phyloP scores from a whole-genome alignment of 148 eudicot genomes.

The Spergularia marina region DNA sequence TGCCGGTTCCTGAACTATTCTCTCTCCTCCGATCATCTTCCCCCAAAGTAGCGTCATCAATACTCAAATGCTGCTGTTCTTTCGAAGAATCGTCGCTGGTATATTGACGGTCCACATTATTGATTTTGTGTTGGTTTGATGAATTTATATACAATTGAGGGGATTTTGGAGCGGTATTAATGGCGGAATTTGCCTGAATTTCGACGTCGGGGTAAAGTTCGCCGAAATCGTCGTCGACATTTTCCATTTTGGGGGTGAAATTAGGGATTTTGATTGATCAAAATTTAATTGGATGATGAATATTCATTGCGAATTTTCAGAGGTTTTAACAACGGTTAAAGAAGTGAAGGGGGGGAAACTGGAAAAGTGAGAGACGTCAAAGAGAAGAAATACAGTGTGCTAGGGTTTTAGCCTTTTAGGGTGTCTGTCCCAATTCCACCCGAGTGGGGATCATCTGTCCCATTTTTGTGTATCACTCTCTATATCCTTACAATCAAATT shows the following conservation, averaged over 20 bases:
- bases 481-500: no score
- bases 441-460: no score
- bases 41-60: neutral
- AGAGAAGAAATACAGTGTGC: no score
- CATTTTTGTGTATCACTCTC: no score
- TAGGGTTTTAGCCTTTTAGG: no score
- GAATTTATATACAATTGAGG: neutral
- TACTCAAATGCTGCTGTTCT: neutral
- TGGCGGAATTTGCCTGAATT: conserved; percentile 8
- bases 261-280: neutral
- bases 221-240: conserved; percentile 28
- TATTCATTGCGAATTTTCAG: no score
- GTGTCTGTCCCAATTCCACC: no score
- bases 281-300: no score
- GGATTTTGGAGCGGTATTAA: neutral
- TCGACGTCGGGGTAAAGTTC: conserved; percentile 30
- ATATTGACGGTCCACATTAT: neutral
- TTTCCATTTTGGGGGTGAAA: conserved; percentile 10
- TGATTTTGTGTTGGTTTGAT: neutral
- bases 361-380: no score
- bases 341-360: no score
- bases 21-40: conserved; percentile 4
- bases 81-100: neutral
- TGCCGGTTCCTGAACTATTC: neutral
- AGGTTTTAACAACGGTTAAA: no score